A percentile compares a stretch with the other conserved stretches of the same genome.
These are phyloP conservation scores for Candida mesenterica DNA, from an alignment of 1,139 yeast genomes.

Conservation along the genomic window DNA sequence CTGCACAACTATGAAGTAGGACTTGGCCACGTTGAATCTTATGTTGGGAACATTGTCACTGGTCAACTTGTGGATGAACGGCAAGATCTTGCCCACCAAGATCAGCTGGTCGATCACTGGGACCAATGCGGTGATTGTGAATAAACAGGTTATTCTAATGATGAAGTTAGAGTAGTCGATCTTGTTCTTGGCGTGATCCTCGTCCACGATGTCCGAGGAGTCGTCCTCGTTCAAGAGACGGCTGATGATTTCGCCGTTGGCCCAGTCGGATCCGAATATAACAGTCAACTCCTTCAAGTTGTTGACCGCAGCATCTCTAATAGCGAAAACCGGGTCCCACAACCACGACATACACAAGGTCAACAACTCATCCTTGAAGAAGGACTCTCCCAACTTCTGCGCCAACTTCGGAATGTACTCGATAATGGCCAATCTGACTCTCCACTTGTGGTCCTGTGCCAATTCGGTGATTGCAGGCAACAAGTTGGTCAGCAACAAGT, in stretches of 20 bases:
- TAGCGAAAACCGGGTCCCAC: slow-evolving; percentile 96
- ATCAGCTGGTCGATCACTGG: slow-evolving; percentile 62
- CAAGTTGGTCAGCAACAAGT: slow-evolving; percentile 77
- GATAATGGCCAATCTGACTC: slow-evolving; percentile 94
- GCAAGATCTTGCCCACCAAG: slow-evolving; percentile 65
- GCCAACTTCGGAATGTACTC: slow-evolving; percentile 96
- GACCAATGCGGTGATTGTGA: slow-evolving; percentile 78
- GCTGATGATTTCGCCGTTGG: slow-evolving; percentile 76
- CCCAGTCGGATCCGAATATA: slow-evolving; percentile 94
- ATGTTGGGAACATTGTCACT: slow-evolving; percentile 90
- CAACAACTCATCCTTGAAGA: slow-evolving; percentile 89
- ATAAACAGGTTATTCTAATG: slow-evolving; percentile 86
- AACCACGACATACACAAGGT: slow-evolving; percentile 93
- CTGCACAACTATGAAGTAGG: slow-evolving; percentile 62
- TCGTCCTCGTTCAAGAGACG: slow-evolving; percentile 54
- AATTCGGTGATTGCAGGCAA: slow-evolving; percentile 95
- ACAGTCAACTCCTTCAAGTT: slow-evolving; percentile 77
- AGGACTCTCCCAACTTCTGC: slow-evolving; percentile 90
- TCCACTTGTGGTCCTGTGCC: slow-evolving; percentile 97
- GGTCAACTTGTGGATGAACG: slow-evolving; percentile 70
- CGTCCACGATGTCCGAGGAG: slow-evolving; percentile 29
- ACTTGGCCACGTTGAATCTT: slow-evolving; percentile 90
- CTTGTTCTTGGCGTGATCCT: slow-evolving; percentile 27
- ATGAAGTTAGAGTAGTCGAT: slow-evolving; percentile 67
- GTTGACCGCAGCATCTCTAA: slow-evolving; percentile 92